Evolutionary conservation across 1,139 yeast genomes (phyloP).

Genomic region (Scheffersomyces quercinus): DNA sequence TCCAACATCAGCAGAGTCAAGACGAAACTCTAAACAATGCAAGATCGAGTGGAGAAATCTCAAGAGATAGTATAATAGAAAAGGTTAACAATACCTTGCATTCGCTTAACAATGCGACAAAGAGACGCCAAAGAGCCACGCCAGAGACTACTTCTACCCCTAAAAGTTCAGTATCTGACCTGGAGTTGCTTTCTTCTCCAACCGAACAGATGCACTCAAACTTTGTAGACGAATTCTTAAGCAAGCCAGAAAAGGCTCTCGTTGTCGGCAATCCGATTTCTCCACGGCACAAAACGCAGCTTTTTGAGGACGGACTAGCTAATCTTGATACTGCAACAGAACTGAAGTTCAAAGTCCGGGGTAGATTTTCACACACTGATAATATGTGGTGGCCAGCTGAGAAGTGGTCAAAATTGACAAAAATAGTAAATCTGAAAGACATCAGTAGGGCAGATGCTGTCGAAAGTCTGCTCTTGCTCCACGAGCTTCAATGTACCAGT

Average conservation of each 20-base stretch:
- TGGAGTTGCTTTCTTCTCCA: not conserved
- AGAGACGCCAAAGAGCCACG: not conserved
- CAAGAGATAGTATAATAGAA: constrained; percentile 15
- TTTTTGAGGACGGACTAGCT: too few relatives aligned
- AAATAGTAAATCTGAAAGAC: constrained; percentile 12
- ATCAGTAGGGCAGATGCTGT: constrained; percentile 14
- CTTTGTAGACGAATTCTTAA: not conserved
- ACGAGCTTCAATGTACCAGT: constrained; percentile 10
- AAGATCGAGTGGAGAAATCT: constrained; percentile 5
- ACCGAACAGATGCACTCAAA: not conserved
- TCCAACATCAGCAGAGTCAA: too few relatives aligned
- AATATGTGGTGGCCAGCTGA: constrained; percentile 4
- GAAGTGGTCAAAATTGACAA: constrained; percentile 13
- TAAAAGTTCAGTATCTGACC: not conserved
- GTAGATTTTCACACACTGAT: too few relatives aligned
- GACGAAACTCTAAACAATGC: too few relatives aligned
- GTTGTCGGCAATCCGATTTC: too few relatives aligned
- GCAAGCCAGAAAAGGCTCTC: not conserved
- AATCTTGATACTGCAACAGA: too few relatives aligned
- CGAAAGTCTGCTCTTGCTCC: constrained; percentile 9
- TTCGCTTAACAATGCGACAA: constrained; percentile 8
- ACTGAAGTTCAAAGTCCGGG: too few relatives aligned
- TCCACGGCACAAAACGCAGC: too few relatives aligned
- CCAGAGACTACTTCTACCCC: not conserved
- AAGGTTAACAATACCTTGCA: constrained; percentile 17